phyloP scores from a whole-genome alignment of 805 yeast species.

The Lipomyces oligophaga region DNA sequence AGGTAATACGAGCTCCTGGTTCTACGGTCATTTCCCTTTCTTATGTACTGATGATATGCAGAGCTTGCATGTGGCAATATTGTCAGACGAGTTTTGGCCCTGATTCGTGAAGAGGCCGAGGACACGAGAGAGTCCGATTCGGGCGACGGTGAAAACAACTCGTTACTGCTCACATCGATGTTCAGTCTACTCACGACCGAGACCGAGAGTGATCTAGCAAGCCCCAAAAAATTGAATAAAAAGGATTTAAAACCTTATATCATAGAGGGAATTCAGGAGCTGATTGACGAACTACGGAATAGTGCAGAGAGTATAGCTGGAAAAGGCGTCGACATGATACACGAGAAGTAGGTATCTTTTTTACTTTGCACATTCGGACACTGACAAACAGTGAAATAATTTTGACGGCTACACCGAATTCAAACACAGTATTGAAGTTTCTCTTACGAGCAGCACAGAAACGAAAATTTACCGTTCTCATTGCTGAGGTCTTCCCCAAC shows the following conservation, averaged over 20 bases:
- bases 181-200: conserved; percentile 58
- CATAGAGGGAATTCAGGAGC: conserved; percentile 87
- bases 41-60: not conserved
- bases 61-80: conserved; percentile 88
- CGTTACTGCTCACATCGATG: conserved; percentile 75
- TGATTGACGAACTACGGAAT: conserved; percentile 85
- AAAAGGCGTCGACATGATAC: conserved; percentile 89
- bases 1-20: conserved; percentile 13
- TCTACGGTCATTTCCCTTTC: not conserved
- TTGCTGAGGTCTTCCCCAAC: conserved; percentile 90
- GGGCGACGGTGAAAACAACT: conserved; percentile 28
- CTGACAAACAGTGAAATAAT: conserved; percentile 37
- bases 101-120: conserved; percentile 81
- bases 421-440: conserved; percentile 83
- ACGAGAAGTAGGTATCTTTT: conserved; percentile 57
- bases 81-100: conserved; percentile 79
- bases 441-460: conserved; percentile 80
- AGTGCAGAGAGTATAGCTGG: conserved; percentile 87
- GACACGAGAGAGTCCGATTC: conserved; percentile 39
- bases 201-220: conserved; percentile 41
- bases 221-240: conserved; percentile 30
- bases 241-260: conserved; percentile 75
- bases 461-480: conserved; percentile 85
- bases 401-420: conserved; percentile 91
- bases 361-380: not conserved